Base-by-base conservation (phyloP, 208 protist species). In the Crithidia expoeki region DNA sequence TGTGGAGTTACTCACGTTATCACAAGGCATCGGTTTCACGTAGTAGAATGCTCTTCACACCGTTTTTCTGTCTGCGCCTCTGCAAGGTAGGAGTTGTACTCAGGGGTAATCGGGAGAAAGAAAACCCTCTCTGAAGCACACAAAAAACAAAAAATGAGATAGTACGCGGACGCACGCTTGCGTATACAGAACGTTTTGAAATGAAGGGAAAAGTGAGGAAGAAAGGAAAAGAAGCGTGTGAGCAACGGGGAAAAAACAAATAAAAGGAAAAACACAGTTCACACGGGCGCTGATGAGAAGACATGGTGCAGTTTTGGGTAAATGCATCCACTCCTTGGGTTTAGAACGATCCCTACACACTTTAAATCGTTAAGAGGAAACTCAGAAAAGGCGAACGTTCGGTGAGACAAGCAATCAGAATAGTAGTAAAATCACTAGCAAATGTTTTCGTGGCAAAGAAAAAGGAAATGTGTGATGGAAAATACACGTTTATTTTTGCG, bases 371-470 rank as follows among this genome's bases (percentile, higher is more conserved):
- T 52, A 52, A 40, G n/a, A 30, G 42, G 12, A 62, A 62, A 62
- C 4, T 7, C 25, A 32, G 16, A 64, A 52, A 66, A 52, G 32
- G 55, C 23, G 30, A 55, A 32, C 60, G 60, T 33, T 52, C 28
- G 23, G 42, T 7, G 11, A 64, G 28, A 46, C 12, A 58, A 19
- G 23, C 4, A 10, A 58, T 40, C 19, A 42, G 40, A 60, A n/a
- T 46, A 46, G 52, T 25, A 62, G 27, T 21, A 63, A n/a, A 66
- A 72, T 33, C 27, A 64, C 51, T 56, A 50, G 47, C 14, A 56
- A 17, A 56, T 36, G 51, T 49, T 49, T 68, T 59, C 34, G 19
- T 34, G 30, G 55, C 12, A 19, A 42, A 60, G 27, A 33, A 21
- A 46, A 60, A 49, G 19, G 17, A 44, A 28, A 14, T 19, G 9